These are phyloP conservation scores for Jatropha curcas DNA, from an alignment of 345 rosid species.

Conservation along the genomic window DNA sequence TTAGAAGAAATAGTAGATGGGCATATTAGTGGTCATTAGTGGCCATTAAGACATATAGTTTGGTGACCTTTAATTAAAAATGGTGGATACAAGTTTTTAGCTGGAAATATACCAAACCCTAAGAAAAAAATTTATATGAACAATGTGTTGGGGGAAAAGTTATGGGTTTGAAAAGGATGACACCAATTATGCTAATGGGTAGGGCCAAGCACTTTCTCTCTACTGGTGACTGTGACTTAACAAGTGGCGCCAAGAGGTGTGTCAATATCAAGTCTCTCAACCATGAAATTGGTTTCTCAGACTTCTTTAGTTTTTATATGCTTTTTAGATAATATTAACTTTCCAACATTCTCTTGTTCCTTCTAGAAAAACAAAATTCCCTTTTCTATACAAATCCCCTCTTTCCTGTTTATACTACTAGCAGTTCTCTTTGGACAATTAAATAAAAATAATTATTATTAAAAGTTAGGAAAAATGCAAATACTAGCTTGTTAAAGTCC, in stretches of 20 bases:
- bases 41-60: too few relatives aligned
- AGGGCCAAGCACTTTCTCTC: constrained; percentile 8
- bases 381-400: not conserved
- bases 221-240: constrained; percentile 14
- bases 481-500: too few relatives aligned
- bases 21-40: too few relatives aligned
- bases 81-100: not conserved
- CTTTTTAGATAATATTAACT: not conserved
- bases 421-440: not conserved
- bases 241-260: constrained; percentile 18
- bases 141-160: not conserved
- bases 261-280: not conserved
- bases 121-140: not conserved
- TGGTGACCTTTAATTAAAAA: not conserved
- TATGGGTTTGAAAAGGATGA: not conserved
- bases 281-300: not conserved
- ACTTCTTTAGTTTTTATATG: not conserved
- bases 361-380: not conserved
- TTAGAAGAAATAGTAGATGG: too few relatives aligned
- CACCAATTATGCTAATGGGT: constrained; percentile 14
- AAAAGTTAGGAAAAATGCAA: too few relatives aligned
- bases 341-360: not conserved
- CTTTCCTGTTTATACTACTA: too few relatives aligned
- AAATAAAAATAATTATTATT: too few relatives aligned
- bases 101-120: not conserved